Evolutionary conservation across 306 rosid species (phyloP).

Genomic region (Cicer arietinum): DNA sequence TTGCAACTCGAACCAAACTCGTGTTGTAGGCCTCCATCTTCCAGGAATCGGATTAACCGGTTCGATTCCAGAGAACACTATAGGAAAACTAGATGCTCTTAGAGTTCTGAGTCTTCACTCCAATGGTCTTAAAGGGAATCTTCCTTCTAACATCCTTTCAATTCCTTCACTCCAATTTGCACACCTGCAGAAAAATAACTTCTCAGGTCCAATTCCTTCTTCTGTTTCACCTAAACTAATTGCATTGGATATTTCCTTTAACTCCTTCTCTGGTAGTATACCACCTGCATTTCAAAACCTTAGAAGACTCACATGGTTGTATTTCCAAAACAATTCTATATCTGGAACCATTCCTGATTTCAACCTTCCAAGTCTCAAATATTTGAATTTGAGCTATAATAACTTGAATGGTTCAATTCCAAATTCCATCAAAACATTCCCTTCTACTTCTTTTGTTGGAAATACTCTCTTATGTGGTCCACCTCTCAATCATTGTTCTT

Average conservation of each 20-base stretch:
- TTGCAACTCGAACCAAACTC: constrained; percentile 55
- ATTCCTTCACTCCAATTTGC: constrained; percentile 67
- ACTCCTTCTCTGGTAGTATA: constrained; percentile 68
- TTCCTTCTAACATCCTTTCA: constrained; percentile 71
- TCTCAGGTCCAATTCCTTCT: constrained; percentile 71
- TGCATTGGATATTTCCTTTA: constrained; percentile 65
- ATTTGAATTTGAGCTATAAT: constrained; percentile 70
- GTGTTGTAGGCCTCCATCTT: constrained; percentile 67
- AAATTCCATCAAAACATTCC: constrained; percentile 59
- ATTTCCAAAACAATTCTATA: constrained; percentile 66
- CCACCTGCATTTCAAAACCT: constrained; percentile 66
- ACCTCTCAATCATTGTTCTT: constrained; percentile 63
- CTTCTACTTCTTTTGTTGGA: constrained; percentile 66
- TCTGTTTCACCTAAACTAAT: constrained; percentile 61
- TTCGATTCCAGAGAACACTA: constrained; percentile 59
- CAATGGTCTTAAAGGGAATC: constrained; percentile 65
- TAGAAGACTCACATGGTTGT: constrained; percentile 62
- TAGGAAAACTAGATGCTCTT: constrained; percentile 72
- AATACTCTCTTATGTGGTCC: constrained; percentile 70
- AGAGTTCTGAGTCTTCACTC: constrained; percentile 72
- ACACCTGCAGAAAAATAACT: constrained; percentile 68
- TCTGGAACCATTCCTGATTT: constrained; percentile 73
- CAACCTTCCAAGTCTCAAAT: constrained; percentile 60
- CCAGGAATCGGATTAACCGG: constrained; percentile 75
- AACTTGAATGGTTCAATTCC: constrained; percentile 76